These are phyloP conservation scores for Serpula lacrymans DNA, from an alignment of 768 basidiomycete species.

Conservation along the genomic window DNA sequence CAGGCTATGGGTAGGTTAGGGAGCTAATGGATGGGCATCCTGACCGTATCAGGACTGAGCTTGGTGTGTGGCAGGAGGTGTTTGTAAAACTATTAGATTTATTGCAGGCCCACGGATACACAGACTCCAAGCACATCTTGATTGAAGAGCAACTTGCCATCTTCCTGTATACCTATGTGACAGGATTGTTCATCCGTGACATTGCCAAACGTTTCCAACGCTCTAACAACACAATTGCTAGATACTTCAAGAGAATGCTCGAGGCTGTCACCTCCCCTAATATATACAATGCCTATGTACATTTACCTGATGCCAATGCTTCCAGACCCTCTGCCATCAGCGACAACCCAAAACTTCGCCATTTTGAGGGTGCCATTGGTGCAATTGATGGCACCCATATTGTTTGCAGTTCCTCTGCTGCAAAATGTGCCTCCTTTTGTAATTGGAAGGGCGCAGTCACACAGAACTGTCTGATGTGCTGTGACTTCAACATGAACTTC, in stretches of 20 bases:
- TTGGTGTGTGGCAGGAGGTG: no score
- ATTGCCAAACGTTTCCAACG: background rate
- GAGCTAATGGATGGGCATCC: no score
- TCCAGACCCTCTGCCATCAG: background rate
- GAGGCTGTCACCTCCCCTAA: background rate
- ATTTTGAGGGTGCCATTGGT: slow-evolving; percentile 7
- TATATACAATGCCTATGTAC: background rate
- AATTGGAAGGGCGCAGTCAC: slow-evolving; percentile 14
- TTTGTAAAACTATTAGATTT: no score
- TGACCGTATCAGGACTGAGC: no score
- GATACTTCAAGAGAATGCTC: background rate
- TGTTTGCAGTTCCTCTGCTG: background rate
- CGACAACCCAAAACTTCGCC: background rate
- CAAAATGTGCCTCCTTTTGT: slow-evolving; percentile 4
- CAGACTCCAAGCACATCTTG: no score
- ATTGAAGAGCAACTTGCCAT: slow-evolving; percentile 5
- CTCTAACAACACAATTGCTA: background rate
- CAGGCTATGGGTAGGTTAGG: no score
- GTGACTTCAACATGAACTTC: slow-evolving; percentile 12
- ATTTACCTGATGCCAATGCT: background rate
- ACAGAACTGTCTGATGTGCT: slow-evolving; percentile 16
- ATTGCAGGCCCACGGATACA: no score
- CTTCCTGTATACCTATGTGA: background rate
- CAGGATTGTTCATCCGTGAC: background rate
- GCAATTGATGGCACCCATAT: slow-evolving; percentile 10